Percentiles rank a stretch among this genome's conserved stretches.
phyloP scores from a whole-genome alignment of 805 yeast genomes.

The Pichia manshurica region DNA sequence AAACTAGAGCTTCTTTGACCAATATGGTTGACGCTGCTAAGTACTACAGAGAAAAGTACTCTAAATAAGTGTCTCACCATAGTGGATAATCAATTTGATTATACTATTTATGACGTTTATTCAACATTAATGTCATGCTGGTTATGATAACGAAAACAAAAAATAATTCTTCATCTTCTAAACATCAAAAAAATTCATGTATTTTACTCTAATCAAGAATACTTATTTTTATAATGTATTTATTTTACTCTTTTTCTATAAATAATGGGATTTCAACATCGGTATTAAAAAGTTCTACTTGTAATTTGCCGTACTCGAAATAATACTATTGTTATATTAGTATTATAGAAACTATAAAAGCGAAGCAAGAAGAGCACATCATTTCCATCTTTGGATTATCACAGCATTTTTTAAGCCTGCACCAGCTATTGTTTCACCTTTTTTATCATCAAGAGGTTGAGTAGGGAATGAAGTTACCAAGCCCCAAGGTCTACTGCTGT shows the following conservation, averaged over 20 bases:
- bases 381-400: slow-evolving; percentile 82
- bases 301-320: not conserved
- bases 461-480: slow-evolving; percentile 82
- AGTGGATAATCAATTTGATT: slow-evolving; percentile 1
- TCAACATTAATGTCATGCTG: slow-evolving; percentile 34
- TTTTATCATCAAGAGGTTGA: slow-evolving; percentile 58
- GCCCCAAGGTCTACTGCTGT: slow-evolving; percentile 45
- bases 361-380: not conserved
- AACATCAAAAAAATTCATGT: slow-evolving; percentile 8
- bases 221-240: slow-evolving; percentile 13
- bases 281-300: slow-evolving; percentile 22
- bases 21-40: slow-evolving; percentile 99
- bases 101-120: slow-evolving; percentile 25
- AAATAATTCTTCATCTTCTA: slow-evolving; percentile 9
- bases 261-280: slow-evolving; percentile 44
- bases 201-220: slow-evolving; percentile 14
- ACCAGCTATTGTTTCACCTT: slow-evolving; percentile 52
- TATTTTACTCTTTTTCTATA: slow-evolving; percentile 15
- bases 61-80: slow-evolving; percentile 18
- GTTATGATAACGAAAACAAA: slow-evolving; percentile 17
- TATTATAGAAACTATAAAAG: not conserved
- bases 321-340: not conserved
- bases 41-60: slow-evolving; percentile 64
- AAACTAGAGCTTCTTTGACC: slow-evolving; percentile 89
- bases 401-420: slow-evolving; percentile 80